Evolutionary conservation across 2,329 filamentous ascomycete genomes (phyloP).

Genomic region (Epichloe uncinata): DNA sequence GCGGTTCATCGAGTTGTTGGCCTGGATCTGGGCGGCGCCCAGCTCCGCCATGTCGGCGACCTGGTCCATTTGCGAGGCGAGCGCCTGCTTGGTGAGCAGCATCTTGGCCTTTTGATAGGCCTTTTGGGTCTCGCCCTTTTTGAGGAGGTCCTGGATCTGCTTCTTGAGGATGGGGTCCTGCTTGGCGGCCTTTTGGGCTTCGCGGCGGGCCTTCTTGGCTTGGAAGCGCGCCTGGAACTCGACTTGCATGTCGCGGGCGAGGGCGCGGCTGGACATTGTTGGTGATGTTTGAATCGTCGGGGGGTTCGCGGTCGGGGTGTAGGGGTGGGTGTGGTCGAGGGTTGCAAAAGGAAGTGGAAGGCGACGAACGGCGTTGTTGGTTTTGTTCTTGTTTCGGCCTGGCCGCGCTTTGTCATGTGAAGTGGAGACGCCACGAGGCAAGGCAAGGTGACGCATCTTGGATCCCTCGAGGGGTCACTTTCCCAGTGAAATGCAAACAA

Average conservation of each 20-base stretch:
- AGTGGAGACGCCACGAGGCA: too few relatives aligned
- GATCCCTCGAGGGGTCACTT: too few relatives aligned
- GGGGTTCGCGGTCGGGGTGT: too few relatives aligned
- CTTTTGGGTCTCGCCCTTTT: constrained; percentile 52
- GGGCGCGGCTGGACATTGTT: constrained; percentile 46
- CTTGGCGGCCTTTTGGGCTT: constrained; percentile 44
- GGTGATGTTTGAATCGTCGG: too few relatives aligned
- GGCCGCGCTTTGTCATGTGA: too few relatives aligned
- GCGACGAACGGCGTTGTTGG: too few relatives aligned
- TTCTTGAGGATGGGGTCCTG: constrained; percentile 48
- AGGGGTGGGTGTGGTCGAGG: too few relatives aligned
- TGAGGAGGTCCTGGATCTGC: constrained; percentile 49
- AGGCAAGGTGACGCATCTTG: too few relatives aligned
- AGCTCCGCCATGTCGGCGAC: constrained; percentile 52
- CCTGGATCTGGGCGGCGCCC: constrained; percentile 46
- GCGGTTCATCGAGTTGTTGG: constrained; percentile 51
- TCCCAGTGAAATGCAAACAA: too few relatives aligned
- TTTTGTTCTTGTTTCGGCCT: too few relatives aligned
- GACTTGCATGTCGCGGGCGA: constrained; percentile 47
- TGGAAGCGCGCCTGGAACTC: constrained; percentile 52
- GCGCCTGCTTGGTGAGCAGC: constrained; percentile 46
- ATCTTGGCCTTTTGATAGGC: constrained; percentile 51
- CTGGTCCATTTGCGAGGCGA: constrained; percentile 50
- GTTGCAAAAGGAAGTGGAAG: too few relatives aligned
- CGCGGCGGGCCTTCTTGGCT: constrained; percentile 47